Evolutionary conservation across 352 stramenopile genomes (phyloP), one percentile per base, ranked within the genome.

Genomic region (Phytophthora idaei): DNA sequence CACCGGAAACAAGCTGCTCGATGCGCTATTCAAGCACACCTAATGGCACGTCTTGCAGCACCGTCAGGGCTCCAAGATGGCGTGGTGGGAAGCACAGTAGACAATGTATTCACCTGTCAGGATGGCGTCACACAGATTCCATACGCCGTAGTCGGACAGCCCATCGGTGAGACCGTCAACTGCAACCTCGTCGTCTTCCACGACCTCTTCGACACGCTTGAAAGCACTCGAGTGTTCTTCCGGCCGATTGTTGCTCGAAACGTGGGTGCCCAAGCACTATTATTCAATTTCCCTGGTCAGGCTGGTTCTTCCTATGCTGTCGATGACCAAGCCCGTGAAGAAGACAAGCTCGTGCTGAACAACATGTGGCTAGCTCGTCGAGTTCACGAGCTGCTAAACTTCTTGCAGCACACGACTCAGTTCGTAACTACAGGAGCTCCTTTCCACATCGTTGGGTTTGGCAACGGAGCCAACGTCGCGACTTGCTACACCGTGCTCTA

Each of bases 221-320:
- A 98, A 45, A 90, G 84, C 59, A 96, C 87, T 11, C 84, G 89
- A 48, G 88, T 98, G 1, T 93, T 98, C 17, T 95, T 98, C 44
- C 80, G 87, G 27, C 68, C 87, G 3, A 75, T 98, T 27, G 55
- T 97, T 4, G 77, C 82, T 2, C 78, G 87, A 50, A 80, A 97
- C 44, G 69, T 91, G 5, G 94, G 91, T 5, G 87, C 88, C 5
- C 88, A 94, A 55, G 85, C 89, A 4, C 70, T 98, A 8, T 74
- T 97, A 32, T 97, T 98, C 67, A 98, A 98, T 67, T 81, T 97
- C 15, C 92, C 94, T 0, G 94, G 93, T 0, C 94, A 98, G 61
- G 90, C 91, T 5, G 76, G 89, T 14, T 90, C 91, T 9, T 66
- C 54, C n/a, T 97, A 92, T 42, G 60, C 47, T 25, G 63, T 77